Evolutionary conservation across 78 protist species (phyloP).

Genomic region (Abeoforma whisleri): DNA sequence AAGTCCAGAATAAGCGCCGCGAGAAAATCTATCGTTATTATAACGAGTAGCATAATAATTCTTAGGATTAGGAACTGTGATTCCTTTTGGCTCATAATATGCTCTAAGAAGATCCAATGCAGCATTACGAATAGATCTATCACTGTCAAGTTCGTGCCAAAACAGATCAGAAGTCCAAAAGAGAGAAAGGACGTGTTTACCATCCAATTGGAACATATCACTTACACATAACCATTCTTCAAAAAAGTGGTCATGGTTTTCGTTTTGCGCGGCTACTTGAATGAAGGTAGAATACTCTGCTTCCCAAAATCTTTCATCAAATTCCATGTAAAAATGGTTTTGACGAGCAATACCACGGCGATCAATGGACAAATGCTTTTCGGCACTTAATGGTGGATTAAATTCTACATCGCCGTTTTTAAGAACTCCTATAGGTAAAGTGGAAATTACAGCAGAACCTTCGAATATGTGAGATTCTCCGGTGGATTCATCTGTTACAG

Average conservation of each 20-base stretch:
- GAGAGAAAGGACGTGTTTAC: background rate
- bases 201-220: background rate
- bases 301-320: background rate
- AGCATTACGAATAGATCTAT: background rate
- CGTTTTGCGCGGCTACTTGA: background rate
- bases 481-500: background rate
- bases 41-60: background rate
- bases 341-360: background rate
- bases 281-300: background rate
- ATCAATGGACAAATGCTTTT: background rate
- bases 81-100: background rate
- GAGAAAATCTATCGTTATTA: background rate
- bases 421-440: background rate
- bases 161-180: background rate
- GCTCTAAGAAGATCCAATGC: background rate
- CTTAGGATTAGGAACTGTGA: background rate
- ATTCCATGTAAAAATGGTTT: background rate
- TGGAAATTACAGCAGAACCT: background rate
- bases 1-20: background rate
- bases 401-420: background rate
- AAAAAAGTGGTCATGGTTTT: background rate
- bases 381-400: background rate
- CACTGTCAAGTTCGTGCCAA: background rate
- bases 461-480: background rate
- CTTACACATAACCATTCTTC: background rate